These are phyloP conservation scores for Hyaloscypha bicolor DNA, from an alignment of 495 filamentous ascomycete genomes.

Conservation along the genomic window DNA sequence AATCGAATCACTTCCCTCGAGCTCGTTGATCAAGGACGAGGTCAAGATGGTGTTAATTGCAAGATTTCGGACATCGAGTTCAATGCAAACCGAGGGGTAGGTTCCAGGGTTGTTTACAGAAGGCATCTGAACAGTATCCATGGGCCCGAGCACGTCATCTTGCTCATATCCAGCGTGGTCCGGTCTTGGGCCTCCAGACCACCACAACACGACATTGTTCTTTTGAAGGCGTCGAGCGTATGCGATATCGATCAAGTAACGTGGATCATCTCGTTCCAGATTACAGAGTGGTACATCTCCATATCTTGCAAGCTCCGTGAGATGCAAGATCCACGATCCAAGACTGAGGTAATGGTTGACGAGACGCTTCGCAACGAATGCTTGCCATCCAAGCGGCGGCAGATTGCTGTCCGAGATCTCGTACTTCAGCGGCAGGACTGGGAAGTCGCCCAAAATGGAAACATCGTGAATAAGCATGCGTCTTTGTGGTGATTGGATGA, in stretches of 20 bases:
- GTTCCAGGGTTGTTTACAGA: constrained; percentile 89
- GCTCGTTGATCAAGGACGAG: constrained; percentile 95
- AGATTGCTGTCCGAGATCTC: constrained; percentile 84
- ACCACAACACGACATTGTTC: constrained; percentile 97
- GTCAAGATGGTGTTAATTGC: constrained; percentile 98
- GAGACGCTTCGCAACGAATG: constrained; percentile 81
- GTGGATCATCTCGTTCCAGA: constrained; percentile 88
- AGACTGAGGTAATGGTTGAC: constrained; percentile 89
- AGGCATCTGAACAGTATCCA: constrained; percentile 94
- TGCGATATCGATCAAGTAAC: constrained; percentile 92
- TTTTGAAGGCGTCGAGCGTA: constrained; percentile 89
- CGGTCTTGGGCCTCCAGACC: constrained; percentile 81
- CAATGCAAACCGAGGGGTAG: constrained; percentile 96
- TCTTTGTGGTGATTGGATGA: constrained; percentile 87
- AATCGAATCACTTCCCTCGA: constrained; percentile 82
- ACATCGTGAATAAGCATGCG: constrained; percentile 81
- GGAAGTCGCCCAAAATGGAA: constrained; percentile 81
- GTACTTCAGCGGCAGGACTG: constrained; percentile 75
- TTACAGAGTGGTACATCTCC: constrained; percentile 96
- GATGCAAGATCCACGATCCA: constrained; percentile 87
- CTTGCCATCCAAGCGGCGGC: constrained; percentile 92
- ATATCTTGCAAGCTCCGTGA: constrained; percentile 84
- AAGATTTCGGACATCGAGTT: constrained; percentile 89
- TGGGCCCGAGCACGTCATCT: constrained; percentile 80
- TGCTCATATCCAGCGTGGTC: constrained; percentile 97